A percentile compares a stretch with the other conserved stretches of the same genome.
phyloP scores from a whole-genome alignment of 2,329 filamentous ascomycete genomes.

The Colletotrichum viniferum region DNA sequence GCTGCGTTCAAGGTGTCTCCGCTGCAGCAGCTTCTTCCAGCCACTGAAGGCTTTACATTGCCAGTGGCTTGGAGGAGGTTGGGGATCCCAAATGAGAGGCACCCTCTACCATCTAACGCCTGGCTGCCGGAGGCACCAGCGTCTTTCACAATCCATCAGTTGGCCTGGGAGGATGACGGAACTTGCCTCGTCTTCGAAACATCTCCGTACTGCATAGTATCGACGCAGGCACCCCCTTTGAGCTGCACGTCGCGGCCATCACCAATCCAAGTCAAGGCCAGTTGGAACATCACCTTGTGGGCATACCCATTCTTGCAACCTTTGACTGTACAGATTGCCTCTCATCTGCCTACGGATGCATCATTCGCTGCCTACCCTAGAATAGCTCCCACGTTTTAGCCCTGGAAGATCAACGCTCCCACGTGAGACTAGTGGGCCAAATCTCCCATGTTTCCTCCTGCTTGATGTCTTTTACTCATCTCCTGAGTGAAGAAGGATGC shows the following conservation, averaged over 20 bases:
- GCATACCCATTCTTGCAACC: neutral
- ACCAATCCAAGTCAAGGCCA: neutral
- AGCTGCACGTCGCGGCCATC: neutral
- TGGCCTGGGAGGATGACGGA: neutral
- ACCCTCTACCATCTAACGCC: neutral
- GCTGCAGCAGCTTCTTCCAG: neutral
- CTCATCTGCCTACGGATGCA: neutral
- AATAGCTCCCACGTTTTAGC: conserved; percentile 12
- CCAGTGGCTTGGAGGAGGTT: neutral
- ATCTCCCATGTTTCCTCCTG: neutral
- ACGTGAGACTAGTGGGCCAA: neutral
- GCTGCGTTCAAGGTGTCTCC: neutral
- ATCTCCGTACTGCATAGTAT: neutral
- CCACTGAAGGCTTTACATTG: neutral
- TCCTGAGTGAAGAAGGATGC: neutral
- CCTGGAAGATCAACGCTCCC: neutral
- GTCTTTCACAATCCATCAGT: neutral
- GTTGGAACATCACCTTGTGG: neutral
- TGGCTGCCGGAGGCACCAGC: neutral
- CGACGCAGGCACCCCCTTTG: neutral
- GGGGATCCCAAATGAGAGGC: neutral
- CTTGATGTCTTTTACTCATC: neutral
- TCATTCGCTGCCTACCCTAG: neutral
- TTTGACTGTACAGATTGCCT: neutral
- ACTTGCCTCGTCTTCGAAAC: neutral